Evolutionary conservation across 2,329 filamentous ascomycete genomes (phyloP), one percentile per base, ranked within the genome.

Genomic region (Exophiala sideris): DNA sequence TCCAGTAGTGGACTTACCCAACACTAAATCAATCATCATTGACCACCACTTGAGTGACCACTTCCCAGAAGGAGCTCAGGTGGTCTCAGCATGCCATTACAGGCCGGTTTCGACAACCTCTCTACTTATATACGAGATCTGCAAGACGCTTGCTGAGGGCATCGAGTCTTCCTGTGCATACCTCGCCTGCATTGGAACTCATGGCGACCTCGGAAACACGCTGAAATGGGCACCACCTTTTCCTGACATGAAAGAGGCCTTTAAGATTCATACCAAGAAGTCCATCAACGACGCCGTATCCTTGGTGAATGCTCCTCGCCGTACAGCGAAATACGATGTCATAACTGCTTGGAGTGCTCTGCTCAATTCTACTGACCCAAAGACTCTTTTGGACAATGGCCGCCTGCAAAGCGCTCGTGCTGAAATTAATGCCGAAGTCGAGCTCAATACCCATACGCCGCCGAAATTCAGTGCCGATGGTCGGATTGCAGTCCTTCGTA

Each of bases 201-300:
- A 86, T 57, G 84, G 84, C 2, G 85, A 88, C 58, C 72, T 88
- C 0, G 84, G 84, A 11, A 85, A 79, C 36, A 77, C 77, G 0
- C 58, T 87, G 12, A 87, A 86, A 65, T 87, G 85, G 85, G 71
- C 80, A 18, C 75, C 78, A 0, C 85, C 85, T 0, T 87, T 88
- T 58, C 85, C 85, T 1, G 80, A 86, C 56, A 86, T 87, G 82
- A 74, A 72, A 14, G 67, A 73, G 1, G 79, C 79, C 0, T 81
- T 87, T 61, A 86, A 85, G 61, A 70, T 67, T 11, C 74, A 85
- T 62, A 81, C 81, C 0, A 87, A 84, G 61, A 86, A 83, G 59
- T 70, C 77, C 0, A 68, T 87, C 50, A 86, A 84, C 56, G 79
- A 83, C 11, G 82, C 83, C 2, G 82, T 87, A 0, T 79, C 81